These are phyloP conservation scores for Diatrype stigma DNA, from an alignment of 2,329 filamentous ascomycete species.

Conservation along the genomic window DNA sequence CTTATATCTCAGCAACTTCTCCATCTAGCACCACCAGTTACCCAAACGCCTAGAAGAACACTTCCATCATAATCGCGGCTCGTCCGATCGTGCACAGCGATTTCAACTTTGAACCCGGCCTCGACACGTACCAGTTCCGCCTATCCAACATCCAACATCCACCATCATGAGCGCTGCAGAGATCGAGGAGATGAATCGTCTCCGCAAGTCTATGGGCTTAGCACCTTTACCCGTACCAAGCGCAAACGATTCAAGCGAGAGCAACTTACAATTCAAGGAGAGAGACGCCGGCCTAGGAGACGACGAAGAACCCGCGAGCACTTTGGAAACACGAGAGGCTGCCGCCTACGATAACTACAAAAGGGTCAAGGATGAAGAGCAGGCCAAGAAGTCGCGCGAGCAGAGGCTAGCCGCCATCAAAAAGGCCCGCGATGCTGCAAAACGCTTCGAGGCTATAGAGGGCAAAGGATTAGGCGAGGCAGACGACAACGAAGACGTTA, in stretches of 20 bases:
- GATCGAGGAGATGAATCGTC: constrained; percentile 91
- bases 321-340: constrained; percentile 75
- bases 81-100: background rate
- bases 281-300: constrained; percentile 33
- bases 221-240: constrained; percentile 84
- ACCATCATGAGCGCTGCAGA: constrained; percentile 61
- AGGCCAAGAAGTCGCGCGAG: constrained; percentile 72
- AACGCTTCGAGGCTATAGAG: constrained; percentile 69
- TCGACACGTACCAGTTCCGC: background rate
- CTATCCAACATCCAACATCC: background rate
- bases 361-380: constrained; percentile 64
- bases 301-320: constrained; percentile 65
- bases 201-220: constrained; percentile 83
- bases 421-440: constrained; percentile 79
- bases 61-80: too few species aligned
- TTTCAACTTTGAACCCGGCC: background rate
- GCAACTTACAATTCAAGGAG: constrained; percentile 34
- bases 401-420: constrained; percentile 79
- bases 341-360: constrained; percentile 70
- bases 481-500: constrained; percentile 60
- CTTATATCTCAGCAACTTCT: too few species aligned
- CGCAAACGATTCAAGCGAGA: constrained; percentile 63
- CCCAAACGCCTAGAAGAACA: background rate
- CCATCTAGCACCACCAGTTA: background rate
- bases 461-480: constrained; percentile 80